Evolutionary conservation across 1,139 yeast species (phyloP).

Genomic region (Kodamaea sp.): DNA sequence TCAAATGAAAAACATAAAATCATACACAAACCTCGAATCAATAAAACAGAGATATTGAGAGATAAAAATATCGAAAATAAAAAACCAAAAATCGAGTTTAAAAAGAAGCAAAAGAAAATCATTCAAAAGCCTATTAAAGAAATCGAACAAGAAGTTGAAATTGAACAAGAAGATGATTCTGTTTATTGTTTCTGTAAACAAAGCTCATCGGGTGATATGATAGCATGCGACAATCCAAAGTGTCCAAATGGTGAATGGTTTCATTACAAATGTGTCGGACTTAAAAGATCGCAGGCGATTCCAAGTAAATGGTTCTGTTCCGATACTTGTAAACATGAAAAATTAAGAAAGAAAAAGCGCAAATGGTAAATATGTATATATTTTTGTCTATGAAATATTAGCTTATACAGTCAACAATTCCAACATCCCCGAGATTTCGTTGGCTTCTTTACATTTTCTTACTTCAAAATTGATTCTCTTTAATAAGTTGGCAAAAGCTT

Average conservation of each 20-base stretch:
- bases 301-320: constrained; percentile 45
- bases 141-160: constrained; percentile 3
- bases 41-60: no score
- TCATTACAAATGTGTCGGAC: constrained; percentile 47
- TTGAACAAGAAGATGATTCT: constrained; percentile 22
- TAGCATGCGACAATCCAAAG: constrained; percentile 42
- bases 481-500: constrained; percentile 57
- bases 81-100: constrained; percentile 3
- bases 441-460: constrained; percentile 79
- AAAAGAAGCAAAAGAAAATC: constrained; percentile 4
- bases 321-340: constrained; percentile 25
- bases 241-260: constrained; percentile 52
- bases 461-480: constrained; percentile 66
- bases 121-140: neutral
- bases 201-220: constrained; percentile 46
- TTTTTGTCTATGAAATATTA: constrained; percentile 1
- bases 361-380: constrained; percentile 8
- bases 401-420: constrained; percentile 59
- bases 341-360: constrained; percentile 12
- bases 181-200: constrained; percentile 44
- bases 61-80: neutral
- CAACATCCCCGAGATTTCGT: constrained; percentile 89
- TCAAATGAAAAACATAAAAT: no score
- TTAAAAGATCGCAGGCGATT: constrained; percentile 21
- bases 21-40: no score